Conservation (phyloP, 495 filamentous ascomycete genomes). For the Mytilinidion resinicola region DNA sequence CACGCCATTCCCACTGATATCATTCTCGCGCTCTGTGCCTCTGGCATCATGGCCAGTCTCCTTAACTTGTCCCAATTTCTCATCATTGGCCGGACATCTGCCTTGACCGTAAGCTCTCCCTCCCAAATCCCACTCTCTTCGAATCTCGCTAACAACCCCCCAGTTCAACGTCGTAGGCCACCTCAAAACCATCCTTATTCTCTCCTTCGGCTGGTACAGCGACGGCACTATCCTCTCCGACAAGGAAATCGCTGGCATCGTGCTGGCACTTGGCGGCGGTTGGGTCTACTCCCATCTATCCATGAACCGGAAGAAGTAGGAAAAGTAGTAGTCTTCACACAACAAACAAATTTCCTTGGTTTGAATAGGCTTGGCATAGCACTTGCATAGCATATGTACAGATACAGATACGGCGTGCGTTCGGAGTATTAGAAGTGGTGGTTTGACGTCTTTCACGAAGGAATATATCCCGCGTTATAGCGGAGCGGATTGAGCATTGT, state of each 20-base stretch:
- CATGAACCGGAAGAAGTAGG: conserved; percentile 14
- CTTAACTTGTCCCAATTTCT: conserved; percentile 32
- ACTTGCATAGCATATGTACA: too few species aligned
- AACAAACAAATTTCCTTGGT: too few species aligned
- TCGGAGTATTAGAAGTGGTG: too few species aligned
- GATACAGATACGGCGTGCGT: too few species aligned
- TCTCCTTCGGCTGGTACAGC: conserved; percentile 35
- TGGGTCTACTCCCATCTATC: conserved; percentile 30
- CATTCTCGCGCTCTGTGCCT: conserved; percentile 28
- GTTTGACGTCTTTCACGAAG: too few species aligned
- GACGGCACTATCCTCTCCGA: conserved; percentile 47
- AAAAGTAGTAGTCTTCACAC: too few species aligned
- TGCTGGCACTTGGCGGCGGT: conserved; percentile 22
- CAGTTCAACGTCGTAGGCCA: conserved; percentile 47
- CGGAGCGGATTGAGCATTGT: too few species aligned
- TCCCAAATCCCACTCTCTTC: not conserved
- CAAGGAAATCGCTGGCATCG: conserved; percentile 18
- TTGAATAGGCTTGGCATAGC: too few species aligned
- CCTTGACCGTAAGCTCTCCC: conserved; percentile 14
- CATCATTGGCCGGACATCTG: conserved; percentile 30
- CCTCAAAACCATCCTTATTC: conserved; percentile 51
- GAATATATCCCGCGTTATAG: too few species aligned
- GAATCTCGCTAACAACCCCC: not conserved
- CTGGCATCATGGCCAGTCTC: conserved; percentile 33
- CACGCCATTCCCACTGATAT: conserved; percentile 29